phyloP scores from a whole-genome alignment of 2,329 filamentous ascomycete species.

The Scolecobasidium constrictum region DNA sequence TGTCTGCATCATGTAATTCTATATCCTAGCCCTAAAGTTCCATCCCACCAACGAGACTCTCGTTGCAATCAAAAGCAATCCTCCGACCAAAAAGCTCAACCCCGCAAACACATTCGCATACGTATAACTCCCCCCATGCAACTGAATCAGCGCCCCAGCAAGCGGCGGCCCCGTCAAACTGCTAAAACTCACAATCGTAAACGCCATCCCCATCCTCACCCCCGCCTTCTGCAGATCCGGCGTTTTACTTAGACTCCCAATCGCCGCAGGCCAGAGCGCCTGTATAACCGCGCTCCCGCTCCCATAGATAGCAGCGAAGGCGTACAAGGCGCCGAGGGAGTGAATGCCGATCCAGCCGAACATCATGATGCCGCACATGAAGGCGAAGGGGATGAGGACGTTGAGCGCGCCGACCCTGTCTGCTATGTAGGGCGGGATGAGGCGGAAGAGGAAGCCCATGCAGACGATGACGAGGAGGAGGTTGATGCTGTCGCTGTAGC shows the following conservation, averaged over 20 bases:
- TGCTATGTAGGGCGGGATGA: conserved; percentile 37
- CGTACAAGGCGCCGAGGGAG: conserved; percentile 56
- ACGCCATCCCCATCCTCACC: conserved; percentile 45
- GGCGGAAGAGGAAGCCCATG: conserved; percentile 36
- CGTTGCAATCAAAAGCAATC: too few relatives aligned
- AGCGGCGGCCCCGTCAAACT: conserved; percentile 12
- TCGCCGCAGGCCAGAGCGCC: conserved; percentile 53
- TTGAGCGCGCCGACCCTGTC: conserved; percentile 47
- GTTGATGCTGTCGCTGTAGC: conserved; percentile 33
- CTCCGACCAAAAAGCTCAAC: too few relatives aligned
- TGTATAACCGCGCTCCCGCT: conserved; percentile 53
- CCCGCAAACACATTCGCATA: background rate
- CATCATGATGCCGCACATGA: conserved; percentile 57
- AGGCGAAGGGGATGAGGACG: conserved; percentile 31
- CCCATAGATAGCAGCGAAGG: conserved; percentile 85
- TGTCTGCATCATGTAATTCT: too few relatives aligned
- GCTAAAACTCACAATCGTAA: conserved; percentile 42
- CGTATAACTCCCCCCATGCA: background rate
- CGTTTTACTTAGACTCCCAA: conserved; percentile 17
- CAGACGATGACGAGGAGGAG: conserved; percentile 31
- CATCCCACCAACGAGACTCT: too few relatives aligned
- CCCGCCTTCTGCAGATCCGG: conserved; percentile 41
- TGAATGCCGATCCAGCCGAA: conserved; percentile 51
- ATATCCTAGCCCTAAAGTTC: too few relatives aligned
- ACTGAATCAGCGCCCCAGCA: conserved; percentile 4